Base-by-base conservation (phyloP, 805 yeast genomes). In the Yarrowia osloensis region DNA sequence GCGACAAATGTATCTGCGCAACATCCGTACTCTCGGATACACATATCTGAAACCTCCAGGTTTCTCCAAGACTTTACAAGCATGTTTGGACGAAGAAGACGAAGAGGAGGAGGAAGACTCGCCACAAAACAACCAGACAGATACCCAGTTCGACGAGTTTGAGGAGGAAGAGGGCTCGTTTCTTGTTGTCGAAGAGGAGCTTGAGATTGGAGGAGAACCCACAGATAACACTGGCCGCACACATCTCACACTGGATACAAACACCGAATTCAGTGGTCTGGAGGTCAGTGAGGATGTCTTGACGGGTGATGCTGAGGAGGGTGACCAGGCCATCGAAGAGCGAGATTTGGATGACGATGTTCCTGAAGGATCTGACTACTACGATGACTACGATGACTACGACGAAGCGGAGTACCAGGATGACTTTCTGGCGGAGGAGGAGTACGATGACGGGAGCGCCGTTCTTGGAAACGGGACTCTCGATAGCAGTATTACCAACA, bases 11-110 rank as follows among this genome's bases (percentile, higher is more conserved):
- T 65, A 69, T 29, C 68, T 74, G 37, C 65, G 67, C 9, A 42
- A 65, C 19, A 77, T 85, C 33, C 77, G 82, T 8, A 78, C 78
- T 4, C 71, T 81, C 24, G 91, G 90, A 0, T 80, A 78, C 74
- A 71, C 79, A 15, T 79, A 78, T 66, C 72, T 88, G 67, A 78
- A 79, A 50, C 91, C 92, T 0, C 80, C 88, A 12, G 92, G 91
- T 0, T 72, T 86, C 11, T 79, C 80, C 2, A 85, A 82, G 73
- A 88, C 90, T 0, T 79, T 86, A 70, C 76, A 75, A 31, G 72
- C 74, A 24, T 47, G 73, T 42, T 69, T 73, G 39, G 79, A 77
- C 65, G 75, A 73, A 21, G 71, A 67, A n/a, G 69, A 62, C 37
- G 70, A 47, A 24, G 72, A 61, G 3, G 73, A 62, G 47, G 68